Conservation (phyloP, 257 asterid genomes). For the Anisodus tanguticus region DNA sequence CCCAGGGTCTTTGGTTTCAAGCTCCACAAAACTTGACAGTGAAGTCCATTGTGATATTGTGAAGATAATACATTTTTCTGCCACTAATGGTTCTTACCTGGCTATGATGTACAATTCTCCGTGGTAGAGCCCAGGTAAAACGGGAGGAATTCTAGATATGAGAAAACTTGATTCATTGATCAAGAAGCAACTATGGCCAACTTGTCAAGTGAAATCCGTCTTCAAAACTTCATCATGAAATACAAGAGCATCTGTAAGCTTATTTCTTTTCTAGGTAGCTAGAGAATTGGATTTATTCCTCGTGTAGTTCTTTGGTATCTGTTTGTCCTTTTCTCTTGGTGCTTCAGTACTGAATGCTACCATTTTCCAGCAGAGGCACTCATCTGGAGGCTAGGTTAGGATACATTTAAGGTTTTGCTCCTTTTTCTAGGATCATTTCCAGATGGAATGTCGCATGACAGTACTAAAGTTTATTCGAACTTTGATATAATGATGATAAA, state of each 20-base stretch:
- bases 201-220: slow-evolving; percentile 40
- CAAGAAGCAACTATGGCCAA: slow-evolving; percentile 37
- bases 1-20: slow-evolving; percentile 95
- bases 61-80: slow-evolving; percentile 42
- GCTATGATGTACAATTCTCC: slow-evolving; percentile 38
- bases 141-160: slow-evolving; percentile 41
- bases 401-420: background rate
- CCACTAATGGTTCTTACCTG: slow-evolving; percentile 43
- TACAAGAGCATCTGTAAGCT: slow-evolving; percentile 38
- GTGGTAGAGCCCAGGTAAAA: background rate
- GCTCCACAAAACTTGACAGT: slow-evolving; percentile 70
- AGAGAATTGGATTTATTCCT: slow-evolving; percentile 27
- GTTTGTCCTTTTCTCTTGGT: slow-evolving; percentile 9
- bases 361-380: slow-evolving; percentile 2
- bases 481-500: background rate
- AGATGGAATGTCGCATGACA: background rate
- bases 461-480: background rate
- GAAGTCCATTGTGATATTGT: slow-evolving; percentile 31
- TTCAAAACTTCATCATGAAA: slow-evolving; percentile 30
- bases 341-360: slow-evolving; percentile 1
- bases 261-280: slow-evolving; percentile 30
- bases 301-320: slow-evolving; percentile 27
- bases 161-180: slow-evolving; percentile 43
- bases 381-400: slow-evolving; percentile 23
- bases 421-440: slow-evolving; percentile 30